These are phyloP conservation scores for Diplodia mutila DNA, from an alignment of 2,329 filamentous ascomycete species.

Conservation along the genomic window DNA sequence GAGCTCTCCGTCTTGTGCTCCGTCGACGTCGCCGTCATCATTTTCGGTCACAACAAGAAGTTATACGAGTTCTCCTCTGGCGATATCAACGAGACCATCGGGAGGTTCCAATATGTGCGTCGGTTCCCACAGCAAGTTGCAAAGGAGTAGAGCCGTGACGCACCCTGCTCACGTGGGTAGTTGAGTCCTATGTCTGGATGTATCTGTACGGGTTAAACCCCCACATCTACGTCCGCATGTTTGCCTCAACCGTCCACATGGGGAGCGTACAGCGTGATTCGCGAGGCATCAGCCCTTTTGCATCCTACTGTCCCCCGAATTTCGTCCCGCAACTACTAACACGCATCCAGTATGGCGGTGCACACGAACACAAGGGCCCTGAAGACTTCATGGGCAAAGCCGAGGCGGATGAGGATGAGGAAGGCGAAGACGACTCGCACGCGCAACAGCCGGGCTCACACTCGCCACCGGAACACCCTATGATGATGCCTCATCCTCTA, in stretches of 20 bases:
- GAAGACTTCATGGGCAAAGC: constrained; percentile 83
- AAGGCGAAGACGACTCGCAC: constrained; percentile 69
- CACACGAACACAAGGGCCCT: constrained; percentile 96
- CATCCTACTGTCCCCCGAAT: neutral
- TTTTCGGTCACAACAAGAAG: constrained; percentile 99
- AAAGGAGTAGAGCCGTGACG: too few species aligned
- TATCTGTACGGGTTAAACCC: too few species aligned
- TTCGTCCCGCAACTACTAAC: constrained; percentile 32
- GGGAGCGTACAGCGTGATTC: too few species aligned
- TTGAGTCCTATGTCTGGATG: too few species aligned
- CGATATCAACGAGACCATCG: constrained; percentile 89
- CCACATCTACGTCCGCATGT: too few species aligned
- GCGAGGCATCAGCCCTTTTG: too few species aligned
- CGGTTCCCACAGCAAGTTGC: neutral
- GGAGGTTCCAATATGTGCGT: constrained; percentile 86
- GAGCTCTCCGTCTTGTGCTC: constrained; percentile 97
- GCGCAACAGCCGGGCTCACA: constrained; percentile 72
- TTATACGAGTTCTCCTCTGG: constrained; percentile 95
- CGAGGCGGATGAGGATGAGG: constrained; percentile 76
- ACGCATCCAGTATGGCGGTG: constrained; percentile 74
- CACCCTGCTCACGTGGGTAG: too few species aligned
- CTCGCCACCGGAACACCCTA: constrained; percentile 64
- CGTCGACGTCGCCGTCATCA: constrained; percentile 97
- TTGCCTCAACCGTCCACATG: too few species aligned
- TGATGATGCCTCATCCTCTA: constrained; percentile 52